Evolutionary conservation across 371 early-diverging fungal genomes (phyloP).

Genomic region (Rozella allomycis): DNA sequence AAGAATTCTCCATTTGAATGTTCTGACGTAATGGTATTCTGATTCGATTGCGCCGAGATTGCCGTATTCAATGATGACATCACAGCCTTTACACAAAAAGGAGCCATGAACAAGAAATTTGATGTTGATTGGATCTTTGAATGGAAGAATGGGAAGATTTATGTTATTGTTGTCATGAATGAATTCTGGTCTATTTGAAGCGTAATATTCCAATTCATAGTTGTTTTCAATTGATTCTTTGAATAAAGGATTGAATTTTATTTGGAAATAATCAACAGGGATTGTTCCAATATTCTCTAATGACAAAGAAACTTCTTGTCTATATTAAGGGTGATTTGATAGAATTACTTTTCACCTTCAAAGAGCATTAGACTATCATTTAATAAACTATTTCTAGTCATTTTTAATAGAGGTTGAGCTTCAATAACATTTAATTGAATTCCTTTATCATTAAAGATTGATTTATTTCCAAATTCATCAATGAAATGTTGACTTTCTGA

Average conservation of each 20-base stretch:
- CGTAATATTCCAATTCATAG: slow-evolving; percentile 50
- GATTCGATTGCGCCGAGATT: too few species aligned
- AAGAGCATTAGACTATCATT: slow-evolving; percentile 52
- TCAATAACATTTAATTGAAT: slow-evolving; percentile 39
- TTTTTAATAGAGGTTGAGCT: slow-evolving; percentile 37
- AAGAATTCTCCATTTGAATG: slow-evolving; percentile 17
- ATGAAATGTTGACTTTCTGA: too few species aligned
- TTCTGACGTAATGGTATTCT: too few species aligned
- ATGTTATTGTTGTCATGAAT: slow-evolving; percentile 28
- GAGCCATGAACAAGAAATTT: too few species aligned
- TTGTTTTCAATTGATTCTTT: slow-evolving; percentile 41
- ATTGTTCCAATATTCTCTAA: slow-evolving; percentile 50
- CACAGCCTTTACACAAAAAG: too few species aligned
- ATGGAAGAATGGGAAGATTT: slow-evolving; percentile 27
- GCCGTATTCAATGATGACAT: too few species aligned
- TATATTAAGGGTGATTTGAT: not conserved
- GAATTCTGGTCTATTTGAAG: slow-evolving; percentile 38
- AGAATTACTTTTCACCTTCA: slow-evolving; percentile 49
- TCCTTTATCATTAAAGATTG: too few species aligned
- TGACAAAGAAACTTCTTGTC: slow-evolving; percentile 18
- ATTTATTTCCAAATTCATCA: too few species aligned
- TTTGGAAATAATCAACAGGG: slow-evolving; percentile 39
- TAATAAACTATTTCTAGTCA: slow-evolving; percentile 3
- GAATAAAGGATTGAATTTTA: slow-evolving; percentile 33
- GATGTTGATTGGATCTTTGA: slow-evolving; percentile 36